Evolutionary conservation across 2,329 filamentous ascomycete species (phyloP).

Genomic region (Triangularia verruculosa): DNA sequence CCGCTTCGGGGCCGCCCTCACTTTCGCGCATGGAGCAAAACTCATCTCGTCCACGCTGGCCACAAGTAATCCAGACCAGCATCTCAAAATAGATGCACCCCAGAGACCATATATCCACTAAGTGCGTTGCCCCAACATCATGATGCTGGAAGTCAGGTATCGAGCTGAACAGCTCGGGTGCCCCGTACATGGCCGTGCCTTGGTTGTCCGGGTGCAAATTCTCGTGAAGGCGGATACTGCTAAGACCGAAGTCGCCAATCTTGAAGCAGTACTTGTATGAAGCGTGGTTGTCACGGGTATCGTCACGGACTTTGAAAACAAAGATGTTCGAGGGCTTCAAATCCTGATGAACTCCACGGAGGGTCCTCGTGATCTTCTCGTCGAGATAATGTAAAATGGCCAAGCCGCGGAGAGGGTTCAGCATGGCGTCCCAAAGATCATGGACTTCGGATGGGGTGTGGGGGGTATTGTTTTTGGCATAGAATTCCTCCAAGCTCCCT

Average conservation of each 20-base stretch:
- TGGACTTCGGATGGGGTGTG: not conserved
- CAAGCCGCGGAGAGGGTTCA: not conserved
- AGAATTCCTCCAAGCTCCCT: not conserved
- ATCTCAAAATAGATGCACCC: not conserved
- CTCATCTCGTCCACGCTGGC: not conserved
- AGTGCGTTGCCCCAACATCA: not conserved
- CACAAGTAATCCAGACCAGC: not conserved
- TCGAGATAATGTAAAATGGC: not conserved
- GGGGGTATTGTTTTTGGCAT: not conserved
- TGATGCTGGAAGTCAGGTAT: not conserved
- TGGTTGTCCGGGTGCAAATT: not conserved
- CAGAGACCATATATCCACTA: not conserved
- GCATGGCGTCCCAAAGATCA: not conserved
- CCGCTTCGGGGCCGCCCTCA: not conserved
- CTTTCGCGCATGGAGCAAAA: not conserved
- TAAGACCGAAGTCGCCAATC: constrained; percentile 1
- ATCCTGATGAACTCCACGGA: not conserved
- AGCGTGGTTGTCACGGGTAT: not conserved
- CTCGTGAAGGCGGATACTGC: not conserved
- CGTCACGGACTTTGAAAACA: not conserved
- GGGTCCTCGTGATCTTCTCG: not conserved
- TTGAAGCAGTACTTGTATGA: constrained; percentile 1
- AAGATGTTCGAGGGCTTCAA: not conserved
- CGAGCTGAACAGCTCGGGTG: not conserved
- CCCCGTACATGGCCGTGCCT: not conserved